These are phyloP conservation scores for Vanilla planifolia DNA, from an alignment of 106 monocot genomes.

Conservation along the genomic window DNA sequence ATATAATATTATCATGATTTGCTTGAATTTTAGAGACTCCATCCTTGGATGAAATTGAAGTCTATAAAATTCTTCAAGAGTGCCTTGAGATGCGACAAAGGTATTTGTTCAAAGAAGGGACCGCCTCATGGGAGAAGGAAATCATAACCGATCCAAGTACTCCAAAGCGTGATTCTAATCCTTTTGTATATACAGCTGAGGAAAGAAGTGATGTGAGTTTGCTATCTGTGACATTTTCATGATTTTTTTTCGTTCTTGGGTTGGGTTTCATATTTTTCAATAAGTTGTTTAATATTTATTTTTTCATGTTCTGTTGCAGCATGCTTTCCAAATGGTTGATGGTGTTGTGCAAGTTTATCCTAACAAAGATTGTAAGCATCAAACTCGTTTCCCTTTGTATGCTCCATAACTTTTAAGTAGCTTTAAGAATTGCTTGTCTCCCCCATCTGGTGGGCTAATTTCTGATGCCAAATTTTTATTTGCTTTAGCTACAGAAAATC, in stretches of 20 bases:
- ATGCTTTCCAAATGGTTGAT: constrained; percentile 91
- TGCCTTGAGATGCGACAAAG: constrained; percentile 72
- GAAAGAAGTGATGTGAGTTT: constrained; percentile 70
- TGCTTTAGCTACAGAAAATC: constrained; percentile 45
- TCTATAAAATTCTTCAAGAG: constrained; percentile 80
- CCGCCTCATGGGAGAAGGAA: constrained; percentile 96
- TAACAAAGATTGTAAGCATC: constrained; percentile 50
- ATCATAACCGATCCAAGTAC: constrained; percentile 96
- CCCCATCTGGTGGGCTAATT: not conserved
- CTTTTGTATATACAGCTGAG: constrained; percentile 67
- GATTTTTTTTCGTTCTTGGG: not conserved
- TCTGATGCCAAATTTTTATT: constrained; percentile 6
- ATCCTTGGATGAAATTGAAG: constrained; percentile 75
- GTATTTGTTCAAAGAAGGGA: constrained; percentile 71
- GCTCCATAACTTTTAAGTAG: not conserved
- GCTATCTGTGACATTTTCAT: not conserved
- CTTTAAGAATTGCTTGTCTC: too few relatives aligned
- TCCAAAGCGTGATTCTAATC: constrained; percentile 82
- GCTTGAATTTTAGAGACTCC: constrained; percentile 58
- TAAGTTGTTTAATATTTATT: not conserved
- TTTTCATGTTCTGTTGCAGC: constrained; percentile 48
- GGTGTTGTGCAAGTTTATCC: constrained; percentile 89
- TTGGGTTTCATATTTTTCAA: not conserved
- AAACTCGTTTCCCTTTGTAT: not conserved
- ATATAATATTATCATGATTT: not conserved